These are phyloP conservation scores for Lactifluus volemus DNA, from an alignment of 768 basidiomycete genomes.

Conservation along the genomic window DNA sequence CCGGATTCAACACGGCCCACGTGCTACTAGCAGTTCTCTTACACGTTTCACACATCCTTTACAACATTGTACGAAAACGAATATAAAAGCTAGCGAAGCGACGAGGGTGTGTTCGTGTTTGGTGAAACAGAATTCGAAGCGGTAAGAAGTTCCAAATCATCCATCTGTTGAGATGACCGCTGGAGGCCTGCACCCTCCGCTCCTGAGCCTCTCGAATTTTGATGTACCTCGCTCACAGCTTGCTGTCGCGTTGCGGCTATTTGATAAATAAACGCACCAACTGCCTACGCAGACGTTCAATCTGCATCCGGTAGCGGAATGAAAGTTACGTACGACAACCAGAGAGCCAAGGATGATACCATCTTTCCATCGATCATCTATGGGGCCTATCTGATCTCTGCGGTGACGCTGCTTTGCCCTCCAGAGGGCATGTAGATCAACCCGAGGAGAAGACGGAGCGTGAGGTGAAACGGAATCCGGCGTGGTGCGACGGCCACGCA, in stretches of 20 bases:
- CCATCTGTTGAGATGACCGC: not conserved
- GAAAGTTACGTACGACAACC: slow-evolving; percentile 34
- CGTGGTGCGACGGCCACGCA: slow-evolving; percentile 40
- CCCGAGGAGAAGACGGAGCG: slow-evolving; percentile 16
- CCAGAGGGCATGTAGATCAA: slow-evolving; percentile 31
- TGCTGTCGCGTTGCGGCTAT: not conserved
- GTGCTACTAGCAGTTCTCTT: too few relatives aligned
- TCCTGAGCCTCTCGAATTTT: not conserved
- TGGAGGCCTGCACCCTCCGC: not conserved
- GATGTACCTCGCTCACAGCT: not conserved
- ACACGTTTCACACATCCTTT: too few relatives aligned
- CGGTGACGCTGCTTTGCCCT: slow-evolving; percentile 28
- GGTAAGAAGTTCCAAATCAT: slow-evolving; percentile 2
- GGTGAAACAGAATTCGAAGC: not conserved
- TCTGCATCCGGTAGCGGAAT: not conserved
- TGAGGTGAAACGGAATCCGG: slow-evolving; percentile 20
- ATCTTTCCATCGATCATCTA: slow-evolving; percentile 64
- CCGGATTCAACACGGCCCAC: too few relatives aligned
- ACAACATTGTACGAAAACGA: too few relatives aligned
- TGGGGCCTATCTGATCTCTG: slow-evolving; percentile 39
- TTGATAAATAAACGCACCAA: slow-evolving; percentile 12
- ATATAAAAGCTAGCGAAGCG: not conserved
- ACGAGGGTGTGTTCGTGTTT: not conserved
- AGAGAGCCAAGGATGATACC: slow-evolving; percentile 47
- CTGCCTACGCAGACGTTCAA: not conserved